These are phyloP conservation scores for Aspergillus quadricinctus DNA, from an alignment of 2,329 filamentous ascomycete species.

Conservation along the genomic window DNA sequence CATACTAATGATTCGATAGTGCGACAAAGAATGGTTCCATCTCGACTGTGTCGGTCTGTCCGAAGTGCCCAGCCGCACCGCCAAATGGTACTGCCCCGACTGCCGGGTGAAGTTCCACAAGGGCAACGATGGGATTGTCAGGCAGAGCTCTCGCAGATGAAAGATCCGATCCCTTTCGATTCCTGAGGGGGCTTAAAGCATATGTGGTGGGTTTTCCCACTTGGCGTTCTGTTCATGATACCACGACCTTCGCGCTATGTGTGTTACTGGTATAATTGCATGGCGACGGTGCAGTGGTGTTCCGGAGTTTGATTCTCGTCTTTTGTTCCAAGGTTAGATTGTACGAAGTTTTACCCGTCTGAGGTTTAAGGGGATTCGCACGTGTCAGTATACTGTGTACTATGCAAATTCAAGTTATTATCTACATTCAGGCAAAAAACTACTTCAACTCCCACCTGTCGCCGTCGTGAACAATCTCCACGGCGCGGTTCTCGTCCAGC, in stretches of 20 bases:
- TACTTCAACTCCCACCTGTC: constrained; percentile 61
- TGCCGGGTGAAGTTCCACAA: constrained; percentile 50
- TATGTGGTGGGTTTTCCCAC: not conserved
- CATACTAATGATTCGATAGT: constrained; percentile 39
- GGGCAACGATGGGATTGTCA: constrained; percentile 38
- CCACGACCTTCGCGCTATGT: constrained; percentile 9
- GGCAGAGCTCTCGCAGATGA: not conserved
- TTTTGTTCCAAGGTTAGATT: not conserved
- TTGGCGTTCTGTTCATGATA: constrained; percentile 9
- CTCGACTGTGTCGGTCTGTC: constrained; percentile 56
- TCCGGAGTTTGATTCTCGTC: constrained; percentile 1
- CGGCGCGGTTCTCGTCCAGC: constrained; percentile 74
- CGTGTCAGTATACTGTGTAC: not conserved
- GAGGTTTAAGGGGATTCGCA: not conserved
- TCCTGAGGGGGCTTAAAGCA: not conserved
- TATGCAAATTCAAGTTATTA: not conserved
- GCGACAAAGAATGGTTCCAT: constrained; percentile 65
- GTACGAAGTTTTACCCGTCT: not conserved
- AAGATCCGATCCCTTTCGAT: not conserved
- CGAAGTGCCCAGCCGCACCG: constrained; percentile 55
- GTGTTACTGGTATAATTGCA: constrained; percentile 2
- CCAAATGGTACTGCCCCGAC: constrained; percentile 64
- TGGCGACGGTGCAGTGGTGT: constrained; percentile 6
- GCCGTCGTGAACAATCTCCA: constrained; percentile 58
- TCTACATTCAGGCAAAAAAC: not conserved